Conservation (phyloP, 2,329 filamentous ascomycete genomes). For the Scortechinia acanthostroma region DNA sequence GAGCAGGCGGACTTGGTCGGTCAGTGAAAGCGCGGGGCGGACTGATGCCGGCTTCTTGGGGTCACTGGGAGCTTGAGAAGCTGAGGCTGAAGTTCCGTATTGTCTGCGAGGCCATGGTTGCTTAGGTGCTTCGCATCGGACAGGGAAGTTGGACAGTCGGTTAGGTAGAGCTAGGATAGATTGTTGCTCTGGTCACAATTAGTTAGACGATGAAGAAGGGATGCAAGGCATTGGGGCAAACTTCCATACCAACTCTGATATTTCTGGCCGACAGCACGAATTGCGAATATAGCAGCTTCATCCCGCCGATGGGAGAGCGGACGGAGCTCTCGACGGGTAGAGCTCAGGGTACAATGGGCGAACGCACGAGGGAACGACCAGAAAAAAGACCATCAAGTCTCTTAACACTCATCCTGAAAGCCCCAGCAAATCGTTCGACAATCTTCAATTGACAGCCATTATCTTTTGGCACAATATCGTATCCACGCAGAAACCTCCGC, state of each 20-base stretch:
- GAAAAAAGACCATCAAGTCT: neutral
- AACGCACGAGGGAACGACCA: conserved; percentile 3
- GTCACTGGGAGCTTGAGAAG: too few relatives aligned
- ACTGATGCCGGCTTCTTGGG: too few relatives aligned
- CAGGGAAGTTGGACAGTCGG: too few relatives aligned
- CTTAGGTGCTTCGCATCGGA: conserved; percentile 3
- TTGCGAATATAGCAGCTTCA: conserved; percentile 16
- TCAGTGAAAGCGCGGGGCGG: too few relatives aligned
- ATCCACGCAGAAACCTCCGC: too few relatives aligned
- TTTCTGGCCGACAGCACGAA: conserved; percentile 9
- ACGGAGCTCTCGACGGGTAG: conserved; percentile 5
- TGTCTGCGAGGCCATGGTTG: neutral
- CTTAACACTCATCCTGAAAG: neutral
- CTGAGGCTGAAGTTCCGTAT: too few relatives aligned
- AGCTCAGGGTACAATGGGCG: conserved; percentile 8
- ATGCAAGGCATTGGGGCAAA: too few relatives aligned
- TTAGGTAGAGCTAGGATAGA: too few relatives aligned
- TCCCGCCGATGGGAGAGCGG: conserved; percentile 11
- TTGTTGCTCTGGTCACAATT: too few relatives aligned
- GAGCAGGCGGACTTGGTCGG: conserved; percentile 27
- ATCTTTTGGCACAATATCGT: conserved; percentile 7
- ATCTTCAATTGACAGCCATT: neutral
- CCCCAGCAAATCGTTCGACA: neutral
- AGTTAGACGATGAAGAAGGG: too few relatives aligned
- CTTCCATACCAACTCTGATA: too few relatives aligned